Percentiles rank a stretch among this genome's conserved stretches.
phyloP scores from a whole-genome alignment of 108 stramenopile species.

The Poteriospumella lacustris region DNA sequence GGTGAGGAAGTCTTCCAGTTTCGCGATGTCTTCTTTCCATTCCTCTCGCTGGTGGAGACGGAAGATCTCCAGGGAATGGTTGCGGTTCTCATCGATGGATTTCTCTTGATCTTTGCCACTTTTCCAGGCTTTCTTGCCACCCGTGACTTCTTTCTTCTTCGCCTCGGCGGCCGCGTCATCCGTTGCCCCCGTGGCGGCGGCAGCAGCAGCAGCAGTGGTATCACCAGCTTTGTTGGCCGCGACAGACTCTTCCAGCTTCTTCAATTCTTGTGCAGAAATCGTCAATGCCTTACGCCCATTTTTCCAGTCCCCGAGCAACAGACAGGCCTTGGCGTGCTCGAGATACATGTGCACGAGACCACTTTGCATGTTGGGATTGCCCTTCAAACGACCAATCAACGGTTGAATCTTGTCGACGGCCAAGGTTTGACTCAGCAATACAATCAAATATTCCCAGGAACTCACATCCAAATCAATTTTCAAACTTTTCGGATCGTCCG shows the following conservation, averaged over 20 bases:
- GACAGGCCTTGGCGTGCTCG: not conserved
- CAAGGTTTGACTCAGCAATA: not conserved
- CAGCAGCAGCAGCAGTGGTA: not conserved
- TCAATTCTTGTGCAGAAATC: not conserved
- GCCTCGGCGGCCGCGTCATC: not conserved
- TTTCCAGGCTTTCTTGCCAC: slow-evolving; percentile 27
- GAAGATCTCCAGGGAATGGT: not conserved
- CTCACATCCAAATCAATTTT: not conserved
- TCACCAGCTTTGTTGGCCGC: not conserved
- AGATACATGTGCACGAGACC: slow-evolving; percentile 1
- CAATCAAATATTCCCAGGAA: slow-evolving; percentile 13
- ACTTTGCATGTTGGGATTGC: not conserved
- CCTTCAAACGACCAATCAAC: not conserved
- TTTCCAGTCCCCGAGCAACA: slow-evolving; percentile 5
- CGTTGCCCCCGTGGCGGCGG: not conserved
- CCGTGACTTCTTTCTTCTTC: not conserved
- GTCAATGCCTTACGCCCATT: not conserved
- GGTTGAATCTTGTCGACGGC: not conserved
- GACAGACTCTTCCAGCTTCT: not conserved
- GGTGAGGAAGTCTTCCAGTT: not conserved
- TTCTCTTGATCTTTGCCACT: not conserved
- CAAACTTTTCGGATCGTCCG: not conserved
- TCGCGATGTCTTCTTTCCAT: not conserved
- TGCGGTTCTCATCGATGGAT: not conserved
- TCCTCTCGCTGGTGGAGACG: not conserved